phyloP scores from a whole-genome alignment of 495 filamentous ascomycete species.

The Penicillium tannophilum region DNA sequence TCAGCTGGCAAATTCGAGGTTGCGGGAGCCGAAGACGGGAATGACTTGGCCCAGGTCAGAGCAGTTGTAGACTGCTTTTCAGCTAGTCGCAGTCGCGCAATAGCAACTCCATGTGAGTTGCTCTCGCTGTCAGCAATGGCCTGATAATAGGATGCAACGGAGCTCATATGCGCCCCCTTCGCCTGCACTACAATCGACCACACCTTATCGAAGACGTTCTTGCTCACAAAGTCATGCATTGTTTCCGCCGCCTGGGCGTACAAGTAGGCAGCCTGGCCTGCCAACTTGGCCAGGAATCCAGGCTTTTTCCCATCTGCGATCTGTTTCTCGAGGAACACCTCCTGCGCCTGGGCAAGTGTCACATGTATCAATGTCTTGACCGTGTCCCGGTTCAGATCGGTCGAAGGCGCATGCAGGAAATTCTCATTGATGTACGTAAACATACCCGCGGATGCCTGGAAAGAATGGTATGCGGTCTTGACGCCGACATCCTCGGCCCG shows the following conservation, averaged over 20 bases:
- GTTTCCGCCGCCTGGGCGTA: slow-evolving; percentile 87
- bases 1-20: slow-evolving; percentile 85
- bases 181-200: slow-evolving; percentile 86
- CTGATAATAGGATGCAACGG: slow-evolving; percentile 91
- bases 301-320: slow-evolving; percentile 91
- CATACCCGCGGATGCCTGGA: slow-evolving; percentile 98
- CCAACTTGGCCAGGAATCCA: slow-evolving; percentile 87
- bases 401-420: slow-evolving; percentile 94
- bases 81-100: slow-evolving; percentile 80
- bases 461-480: slow-evolving; percentile 97
- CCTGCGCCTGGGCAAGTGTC: slow-evolving; percentile 93
- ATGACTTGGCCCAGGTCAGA: slow-evolving; percentile 71
- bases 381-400: slow-evolving; percentile 90
- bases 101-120: slow-evolving; percentile 82
- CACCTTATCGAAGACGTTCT: slow-evolving; percentile 92
- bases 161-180: slow-evolving; percentile 82
- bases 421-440: slow-evolving; percentile 99
- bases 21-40: slow-evolving; percentile 76
- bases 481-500: slow-evolving; percentile 88
- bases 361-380: slow-evolving; percentile 92
- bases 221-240: slow-evolving; percentile 88
- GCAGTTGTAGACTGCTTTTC: slow-evolving; percentile 77
- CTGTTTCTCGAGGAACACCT: slow-evolving; percentile 97
- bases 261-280: slow-evolving; percentile 84
- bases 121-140: slow-evolving; percentile 88